phyloP scores from a whole-genome alignment of 139 green algal species.

The Chloropicon primus region DNA sequence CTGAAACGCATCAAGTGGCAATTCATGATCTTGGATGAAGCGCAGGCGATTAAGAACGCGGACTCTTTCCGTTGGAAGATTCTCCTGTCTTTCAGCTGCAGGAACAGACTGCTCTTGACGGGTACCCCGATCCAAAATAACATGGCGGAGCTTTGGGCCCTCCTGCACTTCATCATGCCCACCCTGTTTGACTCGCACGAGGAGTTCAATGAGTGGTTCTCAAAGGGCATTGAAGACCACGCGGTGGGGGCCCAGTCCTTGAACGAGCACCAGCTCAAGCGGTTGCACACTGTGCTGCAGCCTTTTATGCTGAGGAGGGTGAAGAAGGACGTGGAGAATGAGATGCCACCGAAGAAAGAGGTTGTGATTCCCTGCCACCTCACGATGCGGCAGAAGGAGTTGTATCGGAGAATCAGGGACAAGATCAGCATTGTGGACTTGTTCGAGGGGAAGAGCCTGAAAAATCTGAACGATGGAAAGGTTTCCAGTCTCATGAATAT shows the following conservation, averaged over 20 bases:
- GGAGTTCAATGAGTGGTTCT: constrained; percentile 37
- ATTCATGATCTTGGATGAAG: constrained; percentile 36
- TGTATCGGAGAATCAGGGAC: constrained; percentile 27
- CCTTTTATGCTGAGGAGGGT: constrained; percentile 56
- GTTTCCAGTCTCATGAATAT: constrained; percentile 41
- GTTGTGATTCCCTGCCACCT: constrained; percentile 27
- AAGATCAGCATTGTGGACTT: constrained; percentile 42
- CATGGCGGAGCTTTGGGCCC: constrained; percentile 36
- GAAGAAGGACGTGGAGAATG: constrained; percentile 46
- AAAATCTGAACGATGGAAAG: constrained; percentile 27
- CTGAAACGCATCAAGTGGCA: constrained; percentile 28
- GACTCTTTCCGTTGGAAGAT: constrained; percentile 32
- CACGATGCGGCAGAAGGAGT: constrained; percentile 12
- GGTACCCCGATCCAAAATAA: constrained; percentile 37
- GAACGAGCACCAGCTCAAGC: constrained; percentile 9
- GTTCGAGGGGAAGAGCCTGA: constrained; percentile 13
- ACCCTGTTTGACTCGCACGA: constrained; percentile 34
- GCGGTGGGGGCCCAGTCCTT: not conserved
- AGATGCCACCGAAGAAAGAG: constrained; percentile 34
- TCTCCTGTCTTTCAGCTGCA: constrained; percentile 40
- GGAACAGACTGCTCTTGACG: constrained; percentile 55
- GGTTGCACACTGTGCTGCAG: constrained; percentile 36
- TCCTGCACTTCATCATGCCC: constrained; percentile 38
- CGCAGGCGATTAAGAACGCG: constrained; percentile 42
- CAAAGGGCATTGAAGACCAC: constrained; percentile 17